A percentile compares a stretch with the other conserved stretches of the same genome.
Evolutionary conservation across 1,284 basidiomycete genomes (phyloP).

Genomic region (Leucoagaricus sp.): DNA sequence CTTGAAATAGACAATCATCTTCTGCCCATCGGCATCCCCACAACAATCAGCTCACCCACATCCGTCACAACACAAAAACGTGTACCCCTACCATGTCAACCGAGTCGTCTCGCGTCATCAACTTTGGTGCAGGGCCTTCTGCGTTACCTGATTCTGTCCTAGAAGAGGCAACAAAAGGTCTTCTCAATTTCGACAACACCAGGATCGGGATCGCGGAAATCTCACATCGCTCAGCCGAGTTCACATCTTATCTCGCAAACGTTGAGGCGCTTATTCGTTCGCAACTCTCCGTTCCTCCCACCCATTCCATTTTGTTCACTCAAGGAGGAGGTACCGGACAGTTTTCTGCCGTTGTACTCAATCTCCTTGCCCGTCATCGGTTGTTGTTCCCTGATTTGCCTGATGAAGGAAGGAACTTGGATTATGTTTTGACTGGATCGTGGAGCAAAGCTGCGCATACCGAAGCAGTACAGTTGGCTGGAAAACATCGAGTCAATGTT

Average conservation of each 20-base stretch:
- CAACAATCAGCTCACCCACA: not conserved
- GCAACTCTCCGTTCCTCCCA: slow-evolving; percentile 79
- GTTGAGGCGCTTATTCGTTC: slow-evolving; percentile 72
- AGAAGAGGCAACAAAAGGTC: slow-evolving; percentile 73
- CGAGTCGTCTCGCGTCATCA: slow-evolving; percentile 60
- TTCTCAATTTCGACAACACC: slow-evolving; percentile 85
- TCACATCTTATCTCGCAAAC: slow-evolving; percentile 68
- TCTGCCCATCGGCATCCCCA: no score
- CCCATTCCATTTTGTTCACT: slow-evolving; percentile 87
- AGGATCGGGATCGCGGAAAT: slow-evolving; percentile 95
- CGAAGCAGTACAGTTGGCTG: slow-evolving; percentile 75
- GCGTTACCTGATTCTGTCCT: slow-evolving; percentile 84
- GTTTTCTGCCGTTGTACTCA: slow-evolving; percentile 88
- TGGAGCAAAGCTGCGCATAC: slow-evolving; percentile 89
- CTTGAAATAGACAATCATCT: slow-evolving; percentile 6
- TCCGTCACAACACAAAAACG: not conserved
- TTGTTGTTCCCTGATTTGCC: slow-evolving; percentile 62
- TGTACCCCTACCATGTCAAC: slow-evolving; percentile 11
- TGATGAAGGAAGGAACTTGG: slow-evolving; percentile 61
- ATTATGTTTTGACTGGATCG: slow-evolving; percentile 90
- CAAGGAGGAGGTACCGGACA: slow-evolving; percentile 92
- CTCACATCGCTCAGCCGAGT: slow-evolving; percentile 90
- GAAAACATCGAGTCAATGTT: slow-evolving; percentile 54
- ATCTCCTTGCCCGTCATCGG: slow-evolving; percentile 81
- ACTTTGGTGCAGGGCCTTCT: slow-evolving; percentile 93